Base-by-base conservation (phyloP, 2,329 filamentous ascomycete species). In the Aspergillus tamarii region DNA sequence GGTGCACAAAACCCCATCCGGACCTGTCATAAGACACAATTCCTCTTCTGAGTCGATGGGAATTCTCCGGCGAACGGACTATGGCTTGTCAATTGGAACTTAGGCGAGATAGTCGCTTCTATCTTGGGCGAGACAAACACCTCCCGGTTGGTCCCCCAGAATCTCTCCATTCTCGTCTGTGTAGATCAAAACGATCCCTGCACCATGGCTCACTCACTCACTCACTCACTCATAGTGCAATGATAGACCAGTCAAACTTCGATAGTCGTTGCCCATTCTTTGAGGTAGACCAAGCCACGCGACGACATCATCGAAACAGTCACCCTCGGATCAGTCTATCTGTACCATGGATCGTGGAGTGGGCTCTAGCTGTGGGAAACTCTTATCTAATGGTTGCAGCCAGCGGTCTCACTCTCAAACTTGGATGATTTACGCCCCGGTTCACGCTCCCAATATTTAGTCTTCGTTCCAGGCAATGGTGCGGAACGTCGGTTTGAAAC, bases 101-200 rank as follows among this genome's bases (percentile, higher is more conserved):
- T 11, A 14, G 21, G 28, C 12, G 7, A 16, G 9, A 53, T 36
- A n/a, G 19, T 16, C 12, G 32, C 21, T 36, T 36, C 32, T 54
- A 54, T 54, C 28, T 54, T 54, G 11, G 16, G 52, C n/a, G 19
- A 23, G 32, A 54, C 30, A 16, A 23, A 32, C 48, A n/a, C 48
- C 21, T 52, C 48, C 12, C 23, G 14, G 21, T 52, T 7, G 46
- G 26, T 28, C 48, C 26, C 48, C 23, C 19, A 9, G 32, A 11
- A 7, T 16, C n/a, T 8, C 16, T 19, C 23, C 21, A 10, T 14
- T 14, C n/a, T 54, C 10, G 12, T 21, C 21, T 14, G 6, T 23
- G 30, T n/a, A 23, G 32, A 54, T 39, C 52, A 21, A 34, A 21
- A 34, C 52, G 45, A 59, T 59, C 57, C 45, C 32, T 48, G 32